These are phyloP conservation scores for Pterula multifida DNA, from an alignment of 1,284 basidiomycete species.

Conservation along the genomic window DNA sequence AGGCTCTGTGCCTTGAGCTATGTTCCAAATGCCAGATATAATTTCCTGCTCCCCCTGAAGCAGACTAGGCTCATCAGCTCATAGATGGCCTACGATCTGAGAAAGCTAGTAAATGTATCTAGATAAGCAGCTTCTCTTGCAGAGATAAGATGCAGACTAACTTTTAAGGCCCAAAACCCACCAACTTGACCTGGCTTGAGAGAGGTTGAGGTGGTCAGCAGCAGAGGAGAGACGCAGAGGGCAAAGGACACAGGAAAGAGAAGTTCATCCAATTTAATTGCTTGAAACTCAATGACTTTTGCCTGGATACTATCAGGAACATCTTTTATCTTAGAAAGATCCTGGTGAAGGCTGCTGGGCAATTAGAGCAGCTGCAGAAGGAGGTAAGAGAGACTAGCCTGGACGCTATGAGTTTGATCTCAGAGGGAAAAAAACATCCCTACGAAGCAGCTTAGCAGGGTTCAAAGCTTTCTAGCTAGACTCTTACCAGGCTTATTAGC, in stretches of 20 bases:
- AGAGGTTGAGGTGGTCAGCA: neutral
- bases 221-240: neutral
- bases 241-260: neutral
- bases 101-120: too few species aligned
- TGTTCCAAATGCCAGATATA: too few species aligned
- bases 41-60: too few species aligned
- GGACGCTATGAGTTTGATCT: neutral
- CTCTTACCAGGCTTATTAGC: neutral
- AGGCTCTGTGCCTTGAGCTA: too few species aligned
- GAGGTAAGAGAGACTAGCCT: neutral
- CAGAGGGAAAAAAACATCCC: neutral
- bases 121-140: too few species aligned
- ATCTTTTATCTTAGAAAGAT: neutral
- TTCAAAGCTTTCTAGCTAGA: neutral
- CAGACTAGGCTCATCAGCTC: too few species aligned
- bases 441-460: neutral
- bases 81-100: too few species aligned
- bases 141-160: too few species aligned
- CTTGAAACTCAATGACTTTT: neutral
- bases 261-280: neutral
- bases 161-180: neutral
- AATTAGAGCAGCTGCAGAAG: neutral
- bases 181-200: neutral
- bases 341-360: neutral
- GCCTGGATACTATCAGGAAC: neutral